Base-by-base conservation (phyloP, 495 filamentous ascomycete species). In the Pyrenopolyporus hunteri region DNA sequence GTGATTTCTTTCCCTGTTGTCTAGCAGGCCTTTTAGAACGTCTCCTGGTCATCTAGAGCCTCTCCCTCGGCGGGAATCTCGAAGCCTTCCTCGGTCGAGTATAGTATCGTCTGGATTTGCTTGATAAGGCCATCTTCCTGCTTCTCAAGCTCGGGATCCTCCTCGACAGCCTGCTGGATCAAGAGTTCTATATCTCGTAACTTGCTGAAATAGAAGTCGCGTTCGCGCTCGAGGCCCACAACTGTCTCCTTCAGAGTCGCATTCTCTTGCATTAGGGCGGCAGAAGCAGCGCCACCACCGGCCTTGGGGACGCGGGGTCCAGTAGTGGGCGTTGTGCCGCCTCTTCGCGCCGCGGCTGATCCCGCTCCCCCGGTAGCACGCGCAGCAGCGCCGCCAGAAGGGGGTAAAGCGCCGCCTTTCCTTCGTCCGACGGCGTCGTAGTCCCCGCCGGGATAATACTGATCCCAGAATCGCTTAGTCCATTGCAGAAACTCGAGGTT, bases 121-220 rank as follows among this genome's bases (percentile, higher is more conserved):
- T 93, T 95, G 66, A 97, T 85, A 56, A 98, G 78, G 6, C 91
- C 87, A 40, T 93, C 89, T 59, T 96, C 93, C 19, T 93, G 89
- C 83, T 93, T 89, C 80, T 97, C 94, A 44, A 98, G 75, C 74
- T 93, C 87, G 4, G 93, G 92, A 60, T 97, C 87, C 33, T 86
- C 86, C 67, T 98, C 94, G 66, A 96, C 89, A 11, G 91, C 91
- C 60, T 87, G 86, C 80, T 98, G 94, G 48, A 98, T 80, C 70
- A 98, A 66, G 64, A 98, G 74, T 76, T 98, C 95, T 63, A 98
- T 98, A 70, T 98, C 94, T 47, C 94, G 86, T 55, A 98, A 78
- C 78, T 98, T 98, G 80, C 90, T 92, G 73, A 98, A 98, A 80
- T 98, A 98, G 76, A 98, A 98, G 74, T 98, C 94, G 46, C 94